phyloP scores from a whole-genome alignment of 768 basidiomycete genomes.

The Heimioporus sp. region DNA sequence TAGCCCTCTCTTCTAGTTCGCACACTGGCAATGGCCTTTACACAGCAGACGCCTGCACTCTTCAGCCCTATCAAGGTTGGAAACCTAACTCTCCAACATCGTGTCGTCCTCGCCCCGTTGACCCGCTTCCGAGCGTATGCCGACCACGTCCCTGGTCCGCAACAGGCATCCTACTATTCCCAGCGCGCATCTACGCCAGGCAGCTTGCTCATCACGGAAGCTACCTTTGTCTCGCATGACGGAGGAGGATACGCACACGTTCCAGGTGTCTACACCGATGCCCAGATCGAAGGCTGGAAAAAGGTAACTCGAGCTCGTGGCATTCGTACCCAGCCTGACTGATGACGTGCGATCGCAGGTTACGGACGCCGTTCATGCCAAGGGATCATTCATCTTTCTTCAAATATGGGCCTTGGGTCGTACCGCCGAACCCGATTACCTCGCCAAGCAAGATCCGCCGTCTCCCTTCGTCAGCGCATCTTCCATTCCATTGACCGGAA shows the following conservation, averaged over 20 bases:
- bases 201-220: constrained; percentile 50
- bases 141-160: constrained; percentile 34
- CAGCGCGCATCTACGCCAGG: constrained; percentile 49
- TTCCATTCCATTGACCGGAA: constrained; percentile 19
- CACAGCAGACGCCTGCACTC: constrained; percentile 22
- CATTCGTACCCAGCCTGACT: too few species aligned
- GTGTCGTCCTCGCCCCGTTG: constrained; percentile 52
- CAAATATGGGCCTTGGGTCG: constrained; percentile 60
- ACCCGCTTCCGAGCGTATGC: constrained; percentile 43
- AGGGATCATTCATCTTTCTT: constrained; percentile 42
- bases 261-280: constrained; percentile 25
- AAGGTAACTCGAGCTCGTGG: constrained; percentile 19
- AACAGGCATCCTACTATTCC: constrained; percentile 42
- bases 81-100: constrained; percentile 39
- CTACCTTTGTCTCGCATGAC: constrained; percentile 46
- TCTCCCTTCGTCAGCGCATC: constrained; percentile 36
- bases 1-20: background rate
- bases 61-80: constrained; percentile 49
- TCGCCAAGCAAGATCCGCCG: constrained; percentile 35
- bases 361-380: constrained; percentile 53
- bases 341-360: constrained; percentile 35
- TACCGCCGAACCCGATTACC: constrained; percentile 31
- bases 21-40: background rate
- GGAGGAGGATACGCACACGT: constrained; percentile 48
- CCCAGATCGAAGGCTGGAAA: constrained; percentile 54